Base-by-base conservation (phyloP, 805 yeast species). In the Yamadazyma philogaea region DNA sequence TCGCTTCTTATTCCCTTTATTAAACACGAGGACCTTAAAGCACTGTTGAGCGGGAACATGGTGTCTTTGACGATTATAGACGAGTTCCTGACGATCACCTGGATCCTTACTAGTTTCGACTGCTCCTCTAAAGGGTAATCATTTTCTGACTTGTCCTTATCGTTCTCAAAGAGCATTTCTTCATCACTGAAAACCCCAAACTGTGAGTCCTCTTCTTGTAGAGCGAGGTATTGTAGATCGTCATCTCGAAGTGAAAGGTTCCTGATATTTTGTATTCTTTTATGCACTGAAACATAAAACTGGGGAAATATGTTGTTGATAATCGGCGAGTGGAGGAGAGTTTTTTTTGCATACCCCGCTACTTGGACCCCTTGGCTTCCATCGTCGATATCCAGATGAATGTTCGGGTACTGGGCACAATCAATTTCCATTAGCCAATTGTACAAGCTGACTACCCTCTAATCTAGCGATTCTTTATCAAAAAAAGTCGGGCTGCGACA, bases 251-350 rank as follows among this genome's bases (percentile, higher is more conserved):
- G 49, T 11, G 68, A 59, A 6, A 58, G 46, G 44, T 64, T 60
- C 11, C 63, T 38, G n/a, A 69, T 54, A 6, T 72, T 73, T 8
- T 53, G 37, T 11, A 63, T 56, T 3, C 64, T 60, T 47, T 70
- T 70, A 21, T 51, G 51, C 12, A 52, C 42, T 16, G 54, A 51
- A 1, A 70, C 72, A 16, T 51, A 46, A 51, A 74, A 68, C 10
- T 48, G 39, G 10, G 64, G 63, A 44, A 61, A 59, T 18, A 74
- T 60, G 15, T 58, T 53, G 19, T 54, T 50, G 21, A 72, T 53
- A 1, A 67, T 53, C 2, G 78, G 75, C 14, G 76, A 66, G 14
- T 63, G 62, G 27, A 70, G 50, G n/a, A 75, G 47, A 10, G 72
- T 68, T 44, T 65, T 63, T 46, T 64, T 65, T 28, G 61, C 42